Conservation (phyloP, 305 asterid species). For the Solanum hybrid region DNA sequence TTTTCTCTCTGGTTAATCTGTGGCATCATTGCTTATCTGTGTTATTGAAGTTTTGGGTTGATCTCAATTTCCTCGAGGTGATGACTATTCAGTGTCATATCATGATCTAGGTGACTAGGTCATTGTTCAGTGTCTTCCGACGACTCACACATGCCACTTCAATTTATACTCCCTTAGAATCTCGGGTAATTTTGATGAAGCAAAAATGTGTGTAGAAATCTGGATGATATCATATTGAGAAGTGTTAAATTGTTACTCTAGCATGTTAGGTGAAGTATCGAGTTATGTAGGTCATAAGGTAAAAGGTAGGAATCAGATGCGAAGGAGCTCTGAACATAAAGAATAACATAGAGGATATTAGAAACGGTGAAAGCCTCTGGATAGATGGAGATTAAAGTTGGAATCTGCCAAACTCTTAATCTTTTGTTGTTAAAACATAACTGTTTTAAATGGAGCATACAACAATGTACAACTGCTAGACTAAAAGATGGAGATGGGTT, state of each 20-base stretch:
- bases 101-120: not conserved
- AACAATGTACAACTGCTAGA: not conserved
- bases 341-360: not conserved
- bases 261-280: not conserved
- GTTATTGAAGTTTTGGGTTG: constrained; percentile 7
- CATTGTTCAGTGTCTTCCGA: not conserved
- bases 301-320: not conserved
- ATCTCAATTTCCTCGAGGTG: constrained; percentile 1
- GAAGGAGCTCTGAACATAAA: not conserved
- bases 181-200: not conserved
- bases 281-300: not conserved
- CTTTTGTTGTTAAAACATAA: not conserved
- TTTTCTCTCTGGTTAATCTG: constrained; percentile 7
- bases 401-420: not conserved
- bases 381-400: not conserved
- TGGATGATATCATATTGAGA: not conserved
- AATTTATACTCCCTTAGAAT: not conserved
- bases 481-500: not conserved
- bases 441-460: not conserved
- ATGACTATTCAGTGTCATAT: not conserved
- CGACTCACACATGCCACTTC: not conserved
- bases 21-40: constrained; percentile 11
- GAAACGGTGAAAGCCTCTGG: not conserved
- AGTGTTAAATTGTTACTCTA: not conserved
- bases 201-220: not conserved